Conservation (phyloP, 495 filamentous ascomycete genomes). For the Saxophila tyrrhenica region DNA sequence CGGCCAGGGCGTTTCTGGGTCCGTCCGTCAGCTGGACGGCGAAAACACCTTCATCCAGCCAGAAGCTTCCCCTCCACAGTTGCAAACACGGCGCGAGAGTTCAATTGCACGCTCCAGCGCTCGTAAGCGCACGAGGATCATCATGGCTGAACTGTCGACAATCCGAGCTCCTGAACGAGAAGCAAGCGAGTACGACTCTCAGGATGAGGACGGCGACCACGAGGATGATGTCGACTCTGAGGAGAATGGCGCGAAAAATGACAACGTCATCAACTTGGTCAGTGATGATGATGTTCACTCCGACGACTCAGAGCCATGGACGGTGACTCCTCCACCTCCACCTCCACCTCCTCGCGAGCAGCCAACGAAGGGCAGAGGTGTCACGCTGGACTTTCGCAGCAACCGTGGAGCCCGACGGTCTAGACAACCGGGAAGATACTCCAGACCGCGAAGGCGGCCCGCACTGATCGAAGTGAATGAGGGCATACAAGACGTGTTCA, state of each 20-base stretch:
- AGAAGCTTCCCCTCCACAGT: neutral
- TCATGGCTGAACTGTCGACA: constrained; percentile 7
- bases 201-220: constrained; percentile 6
- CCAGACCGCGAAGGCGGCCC: neutral
- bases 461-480: constrained; percentile 2
- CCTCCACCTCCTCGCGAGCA: no score
- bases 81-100: neutral
- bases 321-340: no score
- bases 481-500: neutral
- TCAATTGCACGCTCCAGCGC: neutral
- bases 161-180: constrained; percentile 4
- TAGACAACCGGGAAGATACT: neutral
- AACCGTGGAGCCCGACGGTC: neutral
- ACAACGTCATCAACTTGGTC: neutral
- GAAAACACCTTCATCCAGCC: neutral
- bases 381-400: neutral
- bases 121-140: neutral
- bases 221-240: neutral
- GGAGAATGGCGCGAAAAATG: neutral
- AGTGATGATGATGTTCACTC: neutral
- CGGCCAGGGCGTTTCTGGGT: neutral
- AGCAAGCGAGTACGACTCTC: constrained; percentile 1
- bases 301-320: no score
- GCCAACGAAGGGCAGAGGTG: neutral
- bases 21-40: neutral